These are phyloP conservation scores for Diplotaxis tenuifolia DNA, from an alignment of 345 rosid genomes.

Conservation along the genomic window DNA sequence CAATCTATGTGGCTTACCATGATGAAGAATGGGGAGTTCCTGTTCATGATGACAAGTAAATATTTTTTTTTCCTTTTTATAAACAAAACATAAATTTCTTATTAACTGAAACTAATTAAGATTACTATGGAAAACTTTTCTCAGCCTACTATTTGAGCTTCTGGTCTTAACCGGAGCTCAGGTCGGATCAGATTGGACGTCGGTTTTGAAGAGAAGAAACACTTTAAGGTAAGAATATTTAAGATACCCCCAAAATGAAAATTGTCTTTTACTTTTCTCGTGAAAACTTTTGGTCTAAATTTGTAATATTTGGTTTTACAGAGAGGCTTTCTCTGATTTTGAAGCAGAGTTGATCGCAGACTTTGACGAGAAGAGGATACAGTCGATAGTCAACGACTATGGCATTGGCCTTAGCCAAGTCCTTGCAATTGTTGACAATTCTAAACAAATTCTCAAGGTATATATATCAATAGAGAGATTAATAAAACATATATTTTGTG, in stretches of 20 bases:
- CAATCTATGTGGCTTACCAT: conserved; percentile 66
- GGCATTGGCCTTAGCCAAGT: conserved; percentile 54
- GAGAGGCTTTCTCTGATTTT: conserved; percentile 61
- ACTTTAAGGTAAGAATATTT: conserved; percentile 43
- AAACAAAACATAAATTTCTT: not conserved
- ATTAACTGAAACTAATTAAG: not conserved
- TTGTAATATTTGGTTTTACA: conserved; percentile 26
- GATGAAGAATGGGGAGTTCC: conserved; percentile 88
- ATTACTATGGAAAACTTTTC: not conserved
- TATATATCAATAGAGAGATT: not conserved
- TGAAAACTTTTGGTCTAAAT: not conserved
- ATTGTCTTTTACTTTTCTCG: not conserved
- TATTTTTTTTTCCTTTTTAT: not conserved
- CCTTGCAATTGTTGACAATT: conserved; percentile 54
- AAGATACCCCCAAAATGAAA: not conserved
- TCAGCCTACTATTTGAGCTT: conserved; percentile 63
- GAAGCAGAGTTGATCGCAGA: conserved; percentile 53
- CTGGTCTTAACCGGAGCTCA: conserved; percentile 68
- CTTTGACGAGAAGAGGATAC: conserved; percentile 49
- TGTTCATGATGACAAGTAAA: conserved; percentile 65
- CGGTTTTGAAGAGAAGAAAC: conserved; percentile 62
- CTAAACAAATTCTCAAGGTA: conserved; percentile 55
- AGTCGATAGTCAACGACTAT: conserved; percentile 43
- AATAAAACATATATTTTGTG: no score
- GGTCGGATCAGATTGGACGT: conserved; percentile 77